Base-by-base conservation (phyloP, 306 rosid genomes). In the Parietaria judaica region DNA sequence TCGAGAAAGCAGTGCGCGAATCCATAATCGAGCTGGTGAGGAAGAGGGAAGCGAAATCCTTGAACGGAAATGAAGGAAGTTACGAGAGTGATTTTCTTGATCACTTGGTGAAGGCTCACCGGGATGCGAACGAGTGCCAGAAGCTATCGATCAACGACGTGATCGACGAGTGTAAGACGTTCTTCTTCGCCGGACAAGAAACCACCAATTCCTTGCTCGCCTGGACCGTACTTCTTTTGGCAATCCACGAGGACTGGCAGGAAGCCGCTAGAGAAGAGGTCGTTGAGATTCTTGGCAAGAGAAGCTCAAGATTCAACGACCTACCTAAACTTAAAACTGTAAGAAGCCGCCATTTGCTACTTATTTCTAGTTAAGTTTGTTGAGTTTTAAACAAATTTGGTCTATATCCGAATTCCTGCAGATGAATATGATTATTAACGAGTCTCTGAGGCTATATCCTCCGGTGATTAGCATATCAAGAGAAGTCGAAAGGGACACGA, bases 191-290 rank as follows among this genome's bases (percentile, higher is more conserved):
- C 31, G 56, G 72, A 36, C 73, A 73, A 49, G 78, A 67, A 49
- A 67, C 69, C 17, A 61, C 73, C 3, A 73, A 31, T 9, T 41
- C 16, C 37, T 34, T 67, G 53, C 73, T 73, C 15, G 61, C 53
- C 6, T 73, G 78, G 73, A 63, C 58, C 51, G 51, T 73, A 3
- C 17, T 73, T 50, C 78, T 73, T 35, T 65, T 67, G 37, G 61
- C 73, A 11, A 16, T 57, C 8, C 69, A 67, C 50, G 23, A 56
- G 7, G 57, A 73, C 11, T 73, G 78, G 73, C 73, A 73, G 49
- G 78, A 67, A 49, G 56, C 61, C 56, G 78, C 66, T 50, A 73
- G 78, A 56, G 62, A 57, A 60, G 78, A 73, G 34, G 68, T 66
- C 7, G n/a, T 66, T 8, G 45, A 23, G 3, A 6, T 72, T 66